These are phyloP conservation scores for Trichoderma sp. DNA, from an alignment of 2,329 filamentous ascomycete species.

Conservation along the genomic window DNA sequence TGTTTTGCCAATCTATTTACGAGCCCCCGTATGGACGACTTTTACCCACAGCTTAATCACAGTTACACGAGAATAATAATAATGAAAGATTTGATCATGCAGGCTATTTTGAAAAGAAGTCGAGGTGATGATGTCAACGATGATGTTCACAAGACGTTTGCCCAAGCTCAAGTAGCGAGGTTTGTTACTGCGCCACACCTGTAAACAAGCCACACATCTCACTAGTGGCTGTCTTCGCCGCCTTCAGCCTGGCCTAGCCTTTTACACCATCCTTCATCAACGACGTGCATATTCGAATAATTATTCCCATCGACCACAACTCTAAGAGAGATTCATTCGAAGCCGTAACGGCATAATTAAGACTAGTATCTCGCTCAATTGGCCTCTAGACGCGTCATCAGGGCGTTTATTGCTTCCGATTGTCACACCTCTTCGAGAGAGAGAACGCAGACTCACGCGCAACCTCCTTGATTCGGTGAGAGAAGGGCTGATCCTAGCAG, in stretches of 20 bases:
- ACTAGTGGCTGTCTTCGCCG: background rate
- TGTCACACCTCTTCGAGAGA: background rate
- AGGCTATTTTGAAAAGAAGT: background rate
- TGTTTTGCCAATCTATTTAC: background rate
- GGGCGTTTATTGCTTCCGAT: background rate
- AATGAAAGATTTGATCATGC: background rate
- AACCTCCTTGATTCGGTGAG: background rate
- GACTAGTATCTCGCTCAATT: background rate
- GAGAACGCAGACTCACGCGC: background rate
- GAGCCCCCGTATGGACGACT: background rate
- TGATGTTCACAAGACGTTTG: background rate
- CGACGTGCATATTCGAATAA: background rate
- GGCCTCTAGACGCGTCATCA: background rate
- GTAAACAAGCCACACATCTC: conserved; percentile 3
- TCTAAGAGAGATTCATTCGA: background rate
- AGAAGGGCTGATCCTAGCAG: background rate
- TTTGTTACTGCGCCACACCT: background rate
- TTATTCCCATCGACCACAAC: background rate
- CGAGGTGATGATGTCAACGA: background rate
- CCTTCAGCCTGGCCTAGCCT: background rate
- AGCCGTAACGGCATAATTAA: background rate
- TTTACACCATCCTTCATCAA: background rate
- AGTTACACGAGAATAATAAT: background rate
- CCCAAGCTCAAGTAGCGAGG: background rate
- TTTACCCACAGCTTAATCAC: background rate